Evolutionary conservation across 2,329 filamentous ascomycete genomes (phyloP), one percentile per base, ranked within the genome.

Genomic region (Arthrobotrys conoides): DNA sequence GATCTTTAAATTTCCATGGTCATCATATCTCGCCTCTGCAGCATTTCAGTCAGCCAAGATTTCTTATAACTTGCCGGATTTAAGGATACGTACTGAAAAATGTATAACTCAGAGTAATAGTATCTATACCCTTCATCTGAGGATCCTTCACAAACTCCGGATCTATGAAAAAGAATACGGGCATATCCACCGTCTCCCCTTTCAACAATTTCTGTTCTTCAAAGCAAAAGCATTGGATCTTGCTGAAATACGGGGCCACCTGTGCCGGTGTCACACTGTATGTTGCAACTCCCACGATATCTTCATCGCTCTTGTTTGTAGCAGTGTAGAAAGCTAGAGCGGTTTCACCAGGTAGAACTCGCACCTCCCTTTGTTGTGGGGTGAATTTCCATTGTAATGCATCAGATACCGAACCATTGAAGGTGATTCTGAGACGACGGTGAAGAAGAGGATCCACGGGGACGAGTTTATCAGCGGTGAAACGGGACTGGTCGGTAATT

Each of bases 141-240:
- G 95, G 87, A 85, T 99, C 96, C 82, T 92, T 94, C 76, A 95
- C 88, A 86, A 99, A 91, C 83, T 98, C 96, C 0, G 96, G 96
- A 83, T 99, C 96, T 81, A 99, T 92, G 85, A 98, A 99, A 86
- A 99, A 99, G 85, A 99, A 99, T 0, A 99, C 96, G 0, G 96
- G 96, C 96, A 99, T 99, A 84, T 99, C 96, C 68, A 99, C 96
- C 53, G 94, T 96, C 88, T 99, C 96, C 53, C 95, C 94, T 5
- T 94, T 94, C 83, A 96, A 95, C 81, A 99, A 85, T 79, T 96
- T 89, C 88, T 99, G 96, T 84, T 88, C 82, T 94, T 99, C 96
- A 83, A 99, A 99, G 85, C 96, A 99, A 85, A 99, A 99, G 84
- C 96, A 99, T 85, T 99, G 96, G 55, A 99, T 99, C 88, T 99